These are phyloP conservation scores for Lactarius akahatsu DNA, from an alignment of 768 basidiomycete species.

Conservation along the genomic window DNA sequence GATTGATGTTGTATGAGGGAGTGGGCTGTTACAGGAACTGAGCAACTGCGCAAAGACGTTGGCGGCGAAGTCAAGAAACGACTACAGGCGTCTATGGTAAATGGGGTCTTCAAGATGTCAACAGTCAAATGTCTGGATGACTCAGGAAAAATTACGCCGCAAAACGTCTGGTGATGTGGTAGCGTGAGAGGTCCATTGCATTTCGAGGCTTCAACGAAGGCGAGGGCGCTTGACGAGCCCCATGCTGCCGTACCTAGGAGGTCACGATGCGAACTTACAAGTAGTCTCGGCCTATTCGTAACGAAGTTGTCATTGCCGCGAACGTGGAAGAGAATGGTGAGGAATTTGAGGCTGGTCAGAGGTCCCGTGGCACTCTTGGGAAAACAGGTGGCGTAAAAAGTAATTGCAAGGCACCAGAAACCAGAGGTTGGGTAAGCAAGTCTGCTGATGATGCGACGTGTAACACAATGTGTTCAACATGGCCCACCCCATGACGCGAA, in stretches of 20 bases:
- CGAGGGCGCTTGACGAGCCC: neutral
- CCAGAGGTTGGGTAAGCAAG: neutral
- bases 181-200: conserved; percentile 5
- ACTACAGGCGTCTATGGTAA: neutral
- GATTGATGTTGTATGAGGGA: neutral
- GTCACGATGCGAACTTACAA: conserved; percentile 3
- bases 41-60: neutral
- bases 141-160: neutral
- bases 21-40: neutral
- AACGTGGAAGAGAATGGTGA: neutral
- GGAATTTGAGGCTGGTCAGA: neutral
- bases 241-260: neutral
- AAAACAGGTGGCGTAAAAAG: neutral
- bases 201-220: neutral
- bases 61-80: neutral
- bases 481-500: conserved; percentile 11
- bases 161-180: neutral
- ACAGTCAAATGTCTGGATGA: neutral
- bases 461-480: neutral
- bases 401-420: neutral
- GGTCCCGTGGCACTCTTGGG: neutral
- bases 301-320: neutral
- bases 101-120: neutral
- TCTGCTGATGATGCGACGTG: conserved; percentile 22
- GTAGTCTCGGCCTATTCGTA: conserved; percentile 7